A percentile compares a stretch with the other conserved stretches of the same genome.
Conservation (phyloP, 2,329 filamentous ascomycete genomes). For the Fusarium caatingaense region DNA sequence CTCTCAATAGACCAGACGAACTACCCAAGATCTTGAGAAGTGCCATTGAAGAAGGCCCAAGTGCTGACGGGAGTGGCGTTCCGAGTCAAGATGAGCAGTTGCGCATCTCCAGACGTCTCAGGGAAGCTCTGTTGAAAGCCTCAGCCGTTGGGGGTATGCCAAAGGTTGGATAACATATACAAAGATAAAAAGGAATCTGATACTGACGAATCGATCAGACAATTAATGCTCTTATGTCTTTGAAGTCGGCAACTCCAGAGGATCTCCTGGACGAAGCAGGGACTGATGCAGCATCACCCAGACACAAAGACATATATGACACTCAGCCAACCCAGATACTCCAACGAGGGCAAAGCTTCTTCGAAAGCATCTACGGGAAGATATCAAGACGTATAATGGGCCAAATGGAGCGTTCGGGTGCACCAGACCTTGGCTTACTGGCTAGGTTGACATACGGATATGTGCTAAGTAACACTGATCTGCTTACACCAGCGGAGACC, state of each 20-base stretch:
- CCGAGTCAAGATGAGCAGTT: conserved; percentile 30
- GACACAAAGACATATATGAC: conserved; percentile 37
- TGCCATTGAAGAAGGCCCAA: conserved; percentile 15
- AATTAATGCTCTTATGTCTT: conserved; percentile 41
- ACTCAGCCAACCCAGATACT: conserved; percentile 29
- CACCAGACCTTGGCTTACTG: conserved; percentile 42
- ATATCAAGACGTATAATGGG: conserved; percentile 45
- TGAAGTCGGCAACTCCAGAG: conserved; percentile 43
- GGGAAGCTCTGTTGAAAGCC: conserved; percentile 43
- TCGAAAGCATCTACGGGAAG: conserved; percentile 42
- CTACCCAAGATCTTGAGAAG: conserved; percentile 32
- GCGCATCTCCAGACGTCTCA: conserved; percentile 37
- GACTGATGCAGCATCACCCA: conserved; percentile 10
- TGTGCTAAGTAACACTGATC: conserved; percentile 43
- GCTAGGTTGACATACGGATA: conserved; percentile 45
- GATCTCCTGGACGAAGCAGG: conserved; percentile 32
- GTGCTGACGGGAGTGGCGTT: neutral
- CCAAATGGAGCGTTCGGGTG: conserved; percentile 43
- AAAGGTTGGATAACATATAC: conserved; percentile 26
- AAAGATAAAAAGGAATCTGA: too few relatives aligned
- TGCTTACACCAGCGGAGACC: conserved; percentile 41
- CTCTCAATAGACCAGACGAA: conserved; percentile 43
- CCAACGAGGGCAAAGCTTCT: conserved; percentile 39
- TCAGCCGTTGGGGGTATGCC: conserved; percentile 45
- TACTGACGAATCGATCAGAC: conserved; percentile 34